Evolutionary conservation across 2,329 filamentous ascomycete species (phyloP).

Genomic region (Fusarium fracticaudum): DNA sequence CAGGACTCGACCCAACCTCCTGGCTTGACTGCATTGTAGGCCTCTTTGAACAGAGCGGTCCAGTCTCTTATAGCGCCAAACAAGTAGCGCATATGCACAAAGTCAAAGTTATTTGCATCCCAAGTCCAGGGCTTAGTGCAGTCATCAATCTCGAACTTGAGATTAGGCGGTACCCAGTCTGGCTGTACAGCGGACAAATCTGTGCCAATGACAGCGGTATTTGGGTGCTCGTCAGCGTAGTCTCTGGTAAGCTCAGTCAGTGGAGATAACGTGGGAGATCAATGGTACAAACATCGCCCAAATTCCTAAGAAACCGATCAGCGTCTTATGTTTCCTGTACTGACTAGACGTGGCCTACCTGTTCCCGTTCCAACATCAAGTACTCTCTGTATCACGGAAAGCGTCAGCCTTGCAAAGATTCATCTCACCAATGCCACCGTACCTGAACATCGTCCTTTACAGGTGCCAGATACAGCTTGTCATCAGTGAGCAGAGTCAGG

Average conservation of each 20-base stretch:
- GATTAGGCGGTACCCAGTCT: constrained; percentile 8
- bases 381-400: background rate
- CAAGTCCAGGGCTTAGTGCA: constrained; percentile 9
- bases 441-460: constrained; percentile 7
- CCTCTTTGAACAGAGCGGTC: constrained; percentile 3
- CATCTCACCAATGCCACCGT: no score
- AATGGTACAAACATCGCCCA: constrained; percentile 10
- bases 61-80: constrained; percentile 11
- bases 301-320: background rate
- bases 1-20: constrained; percentile 16
- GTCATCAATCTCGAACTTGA: constrained; percentile 17
- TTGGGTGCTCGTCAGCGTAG: constrained; percentile 13
- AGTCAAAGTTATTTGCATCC: constrained; percentile 6
- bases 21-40: constrained; percentile 1
- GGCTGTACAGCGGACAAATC: constrained; percentile 15
- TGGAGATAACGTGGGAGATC: accelerated
- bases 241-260: background rate
- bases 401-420: background rate
- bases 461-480: constrained; percentile 8
- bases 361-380: constrained; percentile 12
- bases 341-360: background rate
- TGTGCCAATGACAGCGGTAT: constrained; percentile 3
- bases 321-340: background rate
- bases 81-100: constrained; percentile 16
- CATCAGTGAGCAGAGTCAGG: constrained; percentile 4